phyloP scores from a whole-genome alignment of 2,329 filamentous ascomycete genomes.

The Colletotrichum aenigma region DNA sequence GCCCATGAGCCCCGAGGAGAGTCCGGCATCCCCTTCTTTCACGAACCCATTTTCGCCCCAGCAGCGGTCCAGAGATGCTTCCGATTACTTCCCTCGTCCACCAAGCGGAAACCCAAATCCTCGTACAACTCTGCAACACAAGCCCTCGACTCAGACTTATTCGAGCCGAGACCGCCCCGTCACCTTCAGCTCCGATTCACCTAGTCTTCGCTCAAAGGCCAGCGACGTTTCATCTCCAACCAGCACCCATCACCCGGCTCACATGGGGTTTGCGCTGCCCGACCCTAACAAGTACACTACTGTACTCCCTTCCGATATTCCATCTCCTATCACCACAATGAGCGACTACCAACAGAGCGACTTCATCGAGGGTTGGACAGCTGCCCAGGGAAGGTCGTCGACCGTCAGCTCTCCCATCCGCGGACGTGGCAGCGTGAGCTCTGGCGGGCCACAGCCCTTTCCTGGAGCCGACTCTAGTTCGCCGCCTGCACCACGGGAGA shows the following conservation, averaged over 20 bases:
- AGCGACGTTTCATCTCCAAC: constrained; percentile 67
- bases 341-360: constrained; percentile 59
- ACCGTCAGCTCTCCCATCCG: constrained; percentile 61
- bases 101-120: constrained; percentile 45
- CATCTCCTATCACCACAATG: constrained; percentile 58
- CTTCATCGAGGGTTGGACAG: constrained; percentile 65
- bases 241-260: constrained; percentile 48
- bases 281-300: constrained; percentile 54
- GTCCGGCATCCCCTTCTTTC: constrained; percentile 58
- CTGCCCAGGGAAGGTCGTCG: constrained; percentile 63
- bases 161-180: constrained; percentile 54
- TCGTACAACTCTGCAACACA: constrained; percentile 47
- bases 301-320: constrained; percentile 54
- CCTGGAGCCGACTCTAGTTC: constrained; percentile 49
- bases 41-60: constrained; percentile 55
- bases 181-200: constrained; percentile 61
- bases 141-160: constrained; percentile 52
- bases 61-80: constrained; percentile 37
- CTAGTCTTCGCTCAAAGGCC: constrained; percentile 64
- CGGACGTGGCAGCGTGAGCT: constrained; percentile 59
- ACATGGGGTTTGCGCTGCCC: constrained; percentile 41
- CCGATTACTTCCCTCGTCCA: constrained; percentile 47
- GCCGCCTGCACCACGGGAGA: constrained; percentile 62
- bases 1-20: constrained; percentile 54
- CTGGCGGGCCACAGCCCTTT: constrained; percentile 42